Evolutionary conservation across 768 basidiomycete genomes (phyloP).

Genomic region (Boletus vinaceobasis): DNA sequence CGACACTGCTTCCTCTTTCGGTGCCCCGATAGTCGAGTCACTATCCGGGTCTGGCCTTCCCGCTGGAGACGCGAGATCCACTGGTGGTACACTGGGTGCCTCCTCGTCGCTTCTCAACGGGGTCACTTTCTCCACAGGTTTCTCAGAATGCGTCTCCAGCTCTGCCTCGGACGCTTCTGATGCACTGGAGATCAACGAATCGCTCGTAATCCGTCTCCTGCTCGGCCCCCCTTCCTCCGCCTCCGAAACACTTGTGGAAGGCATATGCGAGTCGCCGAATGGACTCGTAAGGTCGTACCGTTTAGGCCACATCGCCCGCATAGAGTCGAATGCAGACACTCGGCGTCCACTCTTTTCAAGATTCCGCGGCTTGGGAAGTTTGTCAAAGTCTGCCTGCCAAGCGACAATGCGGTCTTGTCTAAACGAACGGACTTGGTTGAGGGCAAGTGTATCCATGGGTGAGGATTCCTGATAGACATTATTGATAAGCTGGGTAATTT

Average conservation of each 20-base stretch:
- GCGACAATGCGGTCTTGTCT: constrained; percentile 92
- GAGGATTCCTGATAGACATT: constrained; percentile 75
- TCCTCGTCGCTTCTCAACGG: constrained; percentile 19
- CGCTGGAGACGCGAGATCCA: constrained; percentile 9
- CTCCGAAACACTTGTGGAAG: constrained; percentile 70
- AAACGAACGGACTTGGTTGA: constrained; percentile 81
- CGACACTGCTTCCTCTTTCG: constrained; percentile 24
- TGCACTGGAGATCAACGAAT: constrained; percentile 63
- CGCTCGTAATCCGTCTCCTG: constrained; percentile 48
- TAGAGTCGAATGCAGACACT: constrained; percentile 62
- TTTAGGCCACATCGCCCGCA: constrained; percentile 70
- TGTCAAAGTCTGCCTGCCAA: constrained; percentile 94
- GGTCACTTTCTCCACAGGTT: constrained; percentile 17
- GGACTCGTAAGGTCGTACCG: constrained; percentile 52
- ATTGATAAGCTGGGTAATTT: constrained; percentile 71
- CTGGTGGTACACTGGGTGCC: constrained; percentile 2
- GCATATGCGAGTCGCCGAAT: constrained; percentile 51
- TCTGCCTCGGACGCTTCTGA: constrained; percentile 72
- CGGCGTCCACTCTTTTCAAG: constrained; percentile 50
- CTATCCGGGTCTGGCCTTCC: constrained; percentile 67
- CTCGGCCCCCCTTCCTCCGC: constrained; percentile 56
- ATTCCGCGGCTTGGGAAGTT: constrained; percentile 70
- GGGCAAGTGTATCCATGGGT: constrained; percentile 80
- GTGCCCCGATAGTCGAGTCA: constrained; percentile 79
- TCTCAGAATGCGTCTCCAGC: constrained; percentile 29